Percentiles rank a stretch among this genome's conserved stretches.
These are phyloP conservation scores for Dipodascopsis tothii DNA, from an alignment of 805 yeast species.

Conservation along the genomic window DNA sequence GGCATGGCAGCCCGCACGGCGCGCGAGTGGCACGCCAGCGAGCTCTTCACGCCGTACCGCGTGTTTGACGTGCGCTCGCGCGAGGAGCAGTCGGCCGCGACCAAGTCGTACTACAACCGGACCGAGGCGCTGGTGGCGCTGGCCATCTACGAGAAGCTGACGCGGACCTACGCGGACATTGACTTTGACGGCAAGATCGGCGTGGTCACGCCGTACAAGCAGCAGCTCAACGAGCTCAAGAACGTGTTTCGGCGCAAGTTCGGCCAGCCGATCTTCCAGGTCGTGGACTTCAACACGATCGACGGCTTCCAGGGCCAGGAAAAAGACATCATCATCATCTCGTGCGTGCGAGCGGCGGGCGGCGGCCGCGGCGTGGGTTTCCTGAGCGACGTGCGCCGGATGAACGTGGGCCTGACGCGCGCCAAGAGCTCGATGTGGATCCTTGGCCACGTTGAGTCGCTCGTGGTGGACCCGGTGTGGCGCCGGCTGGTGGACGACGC, in stretches of 20 bases:
- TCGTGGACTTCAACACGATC: slow-evolving; percentile 84
- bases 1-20: slow-evolving; percentile 52
- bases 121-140: slow-evolving; percentile 69
- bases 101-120: slow-evolving; percentile 64
- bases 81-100: slow-evolving; percentile 54
- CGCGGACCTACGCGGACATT: slow-evolving; percentile 40
- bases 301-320: slow-evolving; percentile 99
- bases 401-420: slow-evolving; percentile 94
- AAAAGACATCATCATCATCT: slow-evolving; percentile 84
- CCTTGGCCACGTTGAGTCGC: slow-evolving; percentile 67
- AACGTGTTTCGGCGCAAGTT: slow-evolving; percentile 49
- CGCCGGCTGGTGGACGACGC: slow-evolving; percentile 60
- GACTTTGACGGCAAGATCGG: slow-evolving; percentile 73
- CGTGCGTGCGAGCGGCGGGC: slow-evolving; percentile 78
- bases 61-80: slow-evolving; percentile 63
- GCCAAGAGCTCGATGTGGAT: slow-evolving; percentile 91
- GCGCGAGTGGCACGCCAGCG: slow-evolving; percentile 66
- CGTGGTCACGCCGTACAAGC: slow-evolving; percentile 89
- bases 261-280: slow-evolving; percentile 56
- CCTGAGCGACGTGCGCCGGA: slow-evolving; percentile 79
- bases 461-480: slow-evolving; percentile 68
- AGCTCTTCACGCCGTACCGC: slow-evolving; percentile 61
- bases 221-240: slow-evolving; percentile 60
- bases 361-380: slow-evolving; percentile 62
- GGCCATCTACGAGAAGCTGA: slow-evolving; percentile 53